These are phyloP conservation scores for Aspergillus brasiliensis DNA, from an alignment of 2,329 filamentous ascomycete species.

Conservation along the genomic window DNA sequence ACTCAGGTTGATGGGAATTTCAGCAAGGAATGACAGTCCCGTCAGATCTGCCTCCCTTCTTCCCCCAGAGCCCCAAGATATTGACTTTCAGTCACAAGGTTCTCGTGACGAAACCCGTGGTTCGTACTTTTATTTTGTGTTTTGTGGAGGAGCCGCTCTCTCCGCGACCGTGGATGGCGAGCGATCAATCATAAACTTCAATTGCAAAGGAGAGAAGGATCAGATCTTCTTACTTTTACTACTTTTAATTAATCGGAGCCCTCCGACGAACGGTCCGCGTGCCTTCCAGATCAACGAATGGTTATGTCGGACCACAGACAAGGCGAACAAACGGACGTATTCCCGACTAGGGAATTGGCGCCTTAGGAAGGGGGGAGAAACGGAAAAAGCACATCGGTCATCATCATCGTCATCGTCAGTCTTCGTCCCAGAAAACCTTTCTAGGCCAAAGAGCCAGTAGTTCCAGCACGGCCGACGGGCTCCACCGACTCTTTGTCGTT, in stretches of 20 bases:
- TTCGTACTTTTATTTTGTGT: not conserved
- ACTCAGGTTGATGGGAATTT: not conserved
- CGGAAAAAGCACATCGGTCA: not conserved
- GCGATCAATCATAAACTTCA: not conserved
- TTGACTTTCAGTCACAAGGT: not conserved
- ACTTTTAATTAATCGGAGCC: conserved; percentile 1
- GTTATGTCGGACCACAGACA: conserved; percentile 10
- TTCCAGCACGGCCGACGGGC: conserved; percentile 7
- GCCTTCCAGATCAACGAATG: conserved; percentile 9
- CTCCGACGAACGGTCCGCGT: conserved; percentile 5
- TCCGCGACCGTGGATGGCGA: not conserved
- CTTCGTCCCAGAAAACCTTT: not conserved
- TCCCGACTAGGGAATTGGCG: conserved; percentile 1
- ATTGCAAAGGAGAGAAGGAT: too few relatives aligned
- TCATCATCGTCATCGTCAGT: not conserved
- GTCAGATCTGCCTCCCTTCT: not conserved
- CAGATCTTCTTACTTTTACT: too few relatives aligned
- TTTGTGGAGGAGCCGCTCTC: not conserved
- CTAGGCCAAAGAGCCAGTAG: not conserved
- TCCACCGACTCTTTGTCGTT: conserved; percentile 6
- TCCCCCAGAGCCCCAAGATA: not conserved
- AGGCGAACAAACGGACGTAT: not conserved
- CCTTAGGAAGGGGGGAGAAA: not conserved
- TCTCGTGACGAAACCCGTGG: not conserved
- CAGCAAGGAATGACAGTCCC: not conserved